A percentile compares a stretch with the other conserved stretches of the same genome.
Evolutionary conservation across 148 eudicot species (phyloP).

Genomic region (Simmondsia chinensis): DNA sequence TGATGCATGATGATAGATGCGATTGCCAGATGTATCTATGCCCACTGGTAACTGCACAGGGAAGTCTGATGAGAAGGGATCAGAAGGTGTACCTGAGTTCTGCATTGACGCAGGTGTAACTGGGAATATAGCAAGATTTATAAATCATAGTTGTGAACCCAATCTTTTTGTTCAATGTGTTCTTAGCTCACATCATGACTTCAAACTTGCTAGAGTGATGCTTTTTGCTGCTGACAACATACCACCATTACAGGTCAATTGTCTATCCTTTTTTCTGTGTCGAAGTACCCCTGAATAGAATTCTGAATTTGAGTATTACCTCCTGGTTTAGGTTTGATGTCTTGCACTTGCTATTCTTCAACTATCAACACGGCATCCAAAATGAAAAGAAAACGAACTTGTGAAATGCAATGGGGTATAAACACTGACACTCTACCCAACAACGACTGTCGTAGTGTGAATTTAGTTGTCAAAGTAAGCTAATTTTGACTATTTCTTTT

Average conservation of each 20-base stretch:
- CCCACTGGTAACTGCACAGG: slow-evolving; percentile 10
- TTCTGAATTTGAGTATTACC: no score
- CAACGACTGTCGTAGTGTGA: no score
- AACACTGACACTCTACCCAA: no score
- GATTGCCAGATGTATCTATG: slow-evolving; percentile 31
- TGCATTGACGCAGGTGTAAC: slow-evolving; percentile 41
- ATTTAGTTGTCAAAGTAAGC: no score
- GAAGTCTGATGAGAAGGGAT: slow-evolving; percentile 24
- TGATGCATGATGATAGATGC: slow-evolving; percentile 31
- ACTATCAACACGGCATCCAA: no score
- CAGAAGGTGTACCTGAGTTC: slow-evolving; percentile 27
- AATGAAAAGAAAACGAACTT: no score
- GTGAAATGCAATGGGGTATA: no score
- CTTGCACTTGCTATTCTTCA: no score
- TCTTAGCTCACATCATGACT: slow-evolving; percentile 37
- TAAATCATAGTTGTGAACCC: slow-evolving; percentile 56
- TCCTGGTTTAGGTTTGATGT: no score
- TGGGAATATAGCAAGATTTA: slow-evolving; percentile 43
- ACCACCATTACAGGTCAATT: slow-evolving; percentile 37
- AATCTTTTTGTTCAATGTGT: slow-evolving; percentile 51
- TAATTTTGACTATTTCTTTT: no score
- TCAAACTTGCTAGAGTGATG: slow-evolving; percentile 40
- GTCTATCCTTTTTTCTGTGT: background rate
- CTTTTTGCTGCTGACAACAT: slow-evolving; percentile 48
- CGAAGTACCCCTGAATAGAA: no score